These are phyloP conservation scores for Singerocomus inundabilis DNA, from an alignment of 1,284 basidiomycete genomes.

Conservation along the genomic window DNA sequence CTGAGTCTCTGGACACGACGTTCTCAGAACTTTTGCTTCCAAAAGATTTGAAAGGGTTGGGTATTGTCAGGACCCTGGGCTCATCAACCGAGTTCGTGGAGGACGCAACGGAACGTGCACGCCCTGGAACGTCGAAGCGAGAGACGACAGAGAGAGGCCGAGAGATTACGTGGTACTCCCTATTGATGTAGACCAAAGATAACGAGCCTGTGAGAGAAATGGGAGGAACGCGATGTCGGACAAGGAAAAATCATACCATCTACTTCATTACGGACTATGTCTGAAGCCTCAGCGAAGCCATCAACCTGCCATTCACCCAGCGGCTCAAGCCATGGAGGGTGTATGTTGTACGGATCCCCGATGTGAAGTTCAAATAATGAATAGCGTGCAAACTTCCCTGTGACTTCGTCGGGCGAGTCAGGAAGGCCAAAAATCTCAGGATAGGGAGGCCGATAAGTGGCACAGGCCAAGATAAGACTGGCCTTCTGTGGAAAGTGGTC, in stretches of 20 bases:
- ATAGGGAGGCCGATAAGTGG: constrained; percentile 17
- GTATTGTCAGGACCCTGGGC: constrained; percentile 34
- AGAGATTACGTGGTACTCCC: constrained; percentile 28
- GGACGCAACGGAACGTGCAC: constrained; percentile 17
- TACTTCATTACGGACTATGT: constrained; percentile 39
- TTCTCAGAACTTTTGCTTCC: constrained; percentile 31
- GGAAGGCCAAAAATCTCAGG: constrained; percentile 26
- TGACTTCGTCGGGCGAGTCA: constrained; percentile 14
- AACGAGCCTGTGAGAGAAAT: constrained; percentile 30
- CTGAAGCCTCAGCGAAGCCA: constrained; percentile 45
- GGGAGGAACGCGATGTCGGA: constrained; percentile 11
- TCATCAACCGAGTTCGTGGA: constrained; percentile 24
- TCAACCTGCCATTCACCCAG: constrained; percentile 57
- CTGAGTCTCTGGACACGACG: constrained; percentile 27
- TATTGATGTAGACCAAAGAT: constrained; percentile 27
- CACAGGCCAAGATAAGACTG: constrained; percentile 28
- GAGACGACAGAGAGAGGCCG: constrained; percentile 34
- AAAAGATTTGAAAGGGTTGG: constrained; percentile 61
- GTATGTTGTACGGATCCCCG: constrained; percentile 35
- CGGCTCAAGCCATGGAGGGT: constrained; percentile 43
- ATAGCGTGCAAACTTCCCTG: constrained; percentile 28
- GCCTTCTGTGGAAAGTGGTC: constrained; percentile 13
- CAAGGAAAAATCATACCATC: constrained; percentile 42
- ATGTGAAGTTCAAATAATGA: constrained; percentile 47
- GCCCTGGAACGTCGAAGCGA: constrained; percentile 16